Evolutionary conservation across 441 rosid species (phyloP), one percentile per base, ranked within the genome.

Genomic region (Adansonia grandidieri): DNA sequence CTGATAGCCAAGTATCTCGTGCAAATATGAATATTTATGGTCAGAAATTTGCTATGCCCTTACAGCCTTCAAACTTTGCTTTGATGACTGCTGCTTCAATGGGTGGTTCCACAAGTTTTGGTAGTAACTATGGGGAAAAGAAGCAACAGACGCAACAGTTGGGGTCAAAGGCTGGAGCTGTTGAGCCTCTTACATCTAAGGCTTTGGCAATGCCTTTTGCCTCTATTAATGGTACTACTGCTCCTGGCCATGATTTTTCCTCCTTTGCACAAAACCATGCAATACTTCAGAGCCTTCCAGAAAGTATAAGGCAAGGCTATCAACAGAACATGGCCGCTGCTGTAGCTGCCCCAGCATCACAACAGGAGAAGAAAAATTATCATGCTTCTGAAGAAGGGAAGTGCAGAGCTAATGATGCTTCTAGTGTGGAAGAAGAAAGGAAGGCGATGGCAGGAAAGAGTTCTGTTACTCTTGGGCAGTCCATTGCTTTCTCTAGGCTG

Each of bases 191-290:
- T 13, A 80, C 79, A 0, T 84, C 97, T 54, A 97, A 87, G 80
- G 88, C 98, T 77, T 93, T 91, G 87, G 96, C 98, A 20, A 86
- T 96, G 97, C 87, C 99, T 15, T 92, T 93, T 86, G 85, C 93
- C 20, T 83, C 98, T 50, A 84, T 91, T 37, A 92, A 85, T 81
- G 95, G 96, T 66, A 82, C 90, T 17, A 81, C 87, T 73, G 77
- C 86, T 76, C 84, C 90, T 24, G 80, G 89, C 72, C 78, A 91
- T 45, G 97, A 94, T 81, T 86, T 93, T 77, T 89, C 99, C 5
- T 84, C 96, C 19, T 79, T 92, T 56, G 84, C 94, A 5, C 97
- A 87, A 20, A 92, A 86, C 85, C 96, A 92, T 66, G 81, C 97
- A 73, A 74, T 92, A 80, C 87, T 94, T 65, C 98, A 94, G 77